Evolutionary conservation across 2,329 filamentous ascomycete species (phyloP).

Genomic region (Curvularia lunata): DNA sequence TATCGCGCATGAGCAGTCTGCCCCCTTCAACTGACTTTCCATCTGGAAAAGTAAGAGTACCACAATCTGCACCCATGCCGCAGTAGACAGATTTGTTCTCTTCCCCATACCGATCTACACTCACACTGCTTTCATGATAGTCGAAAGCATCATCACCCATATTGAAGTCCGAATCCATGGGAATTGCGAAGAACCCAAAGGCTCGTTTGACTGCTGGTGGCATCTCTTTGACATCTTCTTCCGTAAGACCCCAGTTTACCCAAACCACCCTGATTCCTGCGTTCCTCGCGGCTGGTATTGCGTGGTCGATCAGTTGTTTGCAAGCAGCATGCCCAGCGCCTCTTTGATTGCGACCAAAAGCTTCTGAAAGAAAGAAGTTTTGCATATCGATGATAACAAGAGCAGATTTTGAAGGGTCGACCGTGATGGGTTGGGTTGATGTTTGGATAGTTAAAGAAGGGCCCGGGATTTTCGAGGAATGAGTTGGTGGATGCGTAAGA

Average conservation of each 20-base stretch:
- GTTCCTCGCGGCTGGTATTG: conserved; percentile 50
- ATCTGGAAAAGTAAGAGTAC: conserved; percentile 25
- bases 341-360: conserved; percentile 27
- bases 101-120: conserved; percentile 44
- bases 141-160: conserved; percentile 9
- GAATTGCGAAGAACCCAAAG: conserved; percentile 42
- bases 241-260: conserved; percentile 53
- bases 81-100: conserved; percentile 26
- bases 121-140: conserved; percentile 23
- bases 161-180: conserved; percentile 23
- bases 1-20: conserved; percentile 46
- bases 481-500: conserved; percentile 51
- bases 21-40: conserved; percentile 43
- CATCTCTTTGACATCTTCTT: conserved; percentile 46
- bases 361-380: conserved; percentile 50
- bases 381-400: conserved; percentile 55
- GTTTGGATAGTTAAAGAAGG: conserved; percentile 31
- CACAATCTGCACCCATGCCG: conserved; percentile 46
- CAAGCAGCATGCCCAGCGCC: conserved; percentile 36
- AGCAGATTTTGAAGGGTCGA: conserved; percentile 47
- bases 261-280: conserved; percentile 50
- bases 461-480: conserved; percentile 27
- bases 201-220: conserved; percentile 49
- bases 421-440: conserved; percentile 37
- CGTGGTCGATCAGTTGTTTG: conserved; percentile 40